A percentile compares a stretch with the other conserved stretches of the same genome.
These are phyloP conservation scores for Phytopythium cucurbitacearum DNA, from an alignment of 352 stramenopile species.

Conservation along the genomic window DNA sequence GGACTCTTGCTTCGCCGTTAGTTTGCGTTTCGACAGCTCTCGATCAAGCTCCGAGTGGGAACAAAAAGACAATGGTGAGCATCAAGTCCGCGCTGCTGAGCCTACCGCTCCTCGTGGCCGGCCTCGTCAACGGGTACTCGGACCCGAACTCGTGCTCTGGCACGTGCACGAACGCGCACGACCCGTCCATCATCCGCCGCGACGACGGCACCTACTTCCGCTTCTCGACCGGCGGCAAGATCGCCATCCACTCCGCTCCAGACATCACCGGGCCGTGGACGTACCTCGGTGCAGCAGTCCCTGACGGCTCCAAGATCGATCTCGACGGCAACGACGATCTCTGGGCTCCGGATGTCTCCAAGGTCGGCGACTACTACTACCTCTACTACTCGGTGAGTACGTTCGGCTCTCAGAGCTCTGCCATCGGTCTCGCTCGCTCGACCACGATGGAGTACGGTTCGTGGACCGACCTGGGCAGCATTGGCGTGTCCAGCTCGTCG, in stretches of 20 bases:
- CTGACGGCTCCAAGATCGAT: constrained; percentile 17
- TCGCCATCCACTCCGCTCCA: constrained; percentile 22
- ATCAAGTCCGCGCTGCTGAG: constrained; percentile 6
- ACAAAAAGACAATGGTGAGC: constrained; percentile 4
- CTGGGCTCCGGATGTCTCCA: constrained; percentile 30
- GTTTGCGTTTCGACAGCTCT: background rate
- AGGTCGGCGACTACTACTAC: constrained; percentile 41
- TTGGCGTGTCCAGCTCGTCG: constrained; percentile 17
- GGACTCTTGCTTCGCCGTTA: too few species aligned
- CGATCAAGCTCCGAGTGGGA: background rate
- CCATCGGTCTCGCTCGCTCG: constrained; percentile 29
- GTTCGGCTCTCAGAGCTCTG: constrained; percentile 35
- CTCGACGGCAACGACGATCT: constrained; percentile 14
- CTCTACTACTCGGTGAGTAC: constrained; percentile 53
- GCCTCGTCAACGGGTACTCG: constrained; percentile 13
- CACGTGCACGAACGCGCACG: constrained; percentile 13
- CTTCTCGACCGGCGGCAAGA: constrained; percentile 20
- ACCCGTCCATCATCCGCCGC: constrained; percentile 15
- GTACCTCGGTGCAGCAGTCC: constrained; percentile 17
- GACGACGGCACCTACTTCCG: constrained; percentile 24
- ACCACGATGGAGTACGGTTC: constrained; percentile 33
- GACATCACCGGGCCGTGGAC: constrained; percentile 17
- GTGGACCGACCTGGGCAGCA: constrained; percentile 31
- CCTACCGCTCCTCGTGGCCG: constrained; percentile 8
- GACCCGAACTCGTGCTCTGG: constrained; percentile 17